Percentiles rank a stretch among this genome's conserved stretches.
These are phyloP conservation scores for Epichloe hybrida DNA, from an alignment of 2,329 filamentous ascomycete species.

Conservation along the genomic window DNA sequence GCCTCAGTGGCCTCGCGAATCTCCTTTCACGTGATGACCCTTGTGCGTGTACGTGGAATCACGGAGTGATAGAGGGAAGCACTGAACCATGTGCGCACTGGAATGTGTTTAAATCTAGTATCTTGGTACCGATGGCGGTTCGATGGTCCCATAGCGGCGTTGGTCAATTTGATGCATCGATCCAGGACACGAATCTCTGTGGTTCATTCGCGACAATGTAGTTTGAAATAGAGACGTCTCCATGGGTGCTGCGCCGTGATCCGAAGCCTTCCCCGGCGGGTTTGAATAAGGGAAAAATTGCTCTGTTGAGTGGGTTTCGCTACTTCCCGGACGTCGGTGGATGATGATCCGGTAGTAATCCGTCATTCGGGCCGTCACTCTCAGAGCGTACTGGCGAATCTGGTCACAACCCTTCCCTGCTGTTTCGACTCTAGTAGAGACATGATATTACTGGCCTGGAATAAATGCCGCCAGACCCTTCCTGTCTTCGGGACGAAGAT, in stretches of 20 bases:
- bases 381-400: conserved; percentile 60
- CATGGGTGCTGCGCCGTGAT: conserved; percentile 32
- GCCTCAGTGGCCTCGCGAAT: too few relatives aligned
- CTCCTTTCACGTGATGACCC: too few relatives aligned
- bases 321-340: conserved; percentile 47
- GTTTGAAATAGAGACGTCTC: too few relatives aligned
- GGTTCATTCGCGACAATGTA: too few relatives aligned
- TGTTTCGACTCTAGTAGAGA: conserved; percentile 47
- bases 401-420: conserved; percentile 47
- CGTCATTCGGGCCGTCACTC: conserved; percentile 39
- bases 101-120: too few relatives aligned
- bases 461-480: conserved; percentile 47
- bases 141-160: too few relatives aligned
- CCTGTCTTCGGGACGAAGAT: conserved; percentile 50
- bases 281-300: conserved; percentile 18
- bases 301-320: conserved; percentile 13
- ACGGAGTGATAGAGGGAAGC: too few relatives aligned
- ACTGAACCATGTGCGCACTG: too few relatives aligned
- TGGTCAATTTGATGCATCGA: too few relatives aligned
- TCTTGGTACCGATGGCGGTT: too few relatives aligned
- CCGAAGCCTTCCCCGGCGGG: conserved; percentile 57
- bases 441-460: conserved; percentile 55
- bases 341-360: conserved; percentile 58
- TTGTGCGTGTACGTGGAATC: too few relatives aligned
- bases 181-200: too few relatives aligned